These are phyloP conservation scores for Hericium erinaceus DNA, from an alignment of 768 basidiomycete species.

Conservation along the genomic window DNA sequence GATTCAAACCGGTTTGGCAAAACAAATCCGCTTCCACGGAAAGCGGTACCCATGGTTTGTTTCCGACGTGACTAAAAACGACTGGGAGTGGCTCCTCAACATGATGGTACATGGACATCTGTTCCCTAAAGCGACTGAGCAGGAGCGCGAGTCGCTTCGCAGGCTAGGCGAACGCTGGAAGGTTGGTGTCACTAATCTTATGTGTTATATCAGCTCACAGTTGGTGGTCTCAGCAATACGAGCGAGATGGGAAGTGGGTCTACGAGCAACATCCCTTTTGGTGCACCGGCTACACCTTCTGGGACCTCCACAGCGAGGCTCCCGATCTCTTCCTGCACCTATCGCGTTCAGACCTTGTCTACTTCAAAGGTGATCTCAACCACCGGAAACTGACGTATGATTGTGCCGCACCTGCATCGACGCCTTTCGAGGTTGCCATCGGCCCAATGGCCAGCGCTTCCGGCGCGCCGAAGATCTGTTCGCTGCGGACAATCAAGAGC, in stretches of 20 bases:
- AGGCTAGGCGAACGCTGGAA: slow-evolving; percentile 85
- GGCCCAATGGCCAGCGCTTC: slow-evolving; percentile 85
- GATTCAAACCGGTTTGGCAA: slow-evolving; percentile 81
- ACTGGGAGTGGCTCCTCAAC: slow-evolving; percentile 90
- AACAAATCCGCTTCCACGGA: slow-evolving; percentile 85
- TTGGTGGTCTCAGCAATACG: slow-evolving; percentile 57
- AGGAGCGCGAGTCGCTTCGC: slow-evolving; percentile 72
- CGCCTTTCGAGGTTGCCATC: slow-evolving; percentile 84
- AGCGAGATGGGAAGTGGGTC: slow-evolving; percentile 86
- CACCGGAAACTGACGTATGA: slow-evolving; percentile 88
- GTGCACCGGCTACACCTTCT: slow-evolving; percentile 95
- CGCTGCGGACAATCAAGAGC: slow-evolving; percentile 87
- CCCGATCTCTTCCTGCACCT: slow-evolving; percentile 91
- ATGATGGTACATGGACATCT: slow-evolving; percentile 87
- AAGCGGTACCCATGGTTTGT: slow-evolving; percentile 96
- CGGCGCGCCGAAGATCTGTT: slow-evolving; percentile 81
- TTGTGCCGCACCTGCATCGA: slow-evolving; percentile 77
- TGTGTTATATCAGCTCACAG: not conserved
- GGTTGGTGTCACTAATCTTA: slow-evolving; percentile 29
- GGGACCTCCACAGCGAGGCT: slow-evolving; percentile 76
- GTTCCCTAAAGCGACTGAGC: slow-evolving; percentile 75
- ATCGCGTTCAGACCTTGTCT: slow-evolving; percentile 80
- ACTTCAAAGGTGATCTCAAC: slow-evolving; percentile 93
- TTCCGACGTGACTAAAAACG: slow-evolving; percentile 85
- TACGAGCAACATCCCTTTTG: slow-evolving; percentile 93